phyloP scores from a whole-genome alignment of 2,329 filamentous ascomycete species.

The Fusarium albidum region DNA sequence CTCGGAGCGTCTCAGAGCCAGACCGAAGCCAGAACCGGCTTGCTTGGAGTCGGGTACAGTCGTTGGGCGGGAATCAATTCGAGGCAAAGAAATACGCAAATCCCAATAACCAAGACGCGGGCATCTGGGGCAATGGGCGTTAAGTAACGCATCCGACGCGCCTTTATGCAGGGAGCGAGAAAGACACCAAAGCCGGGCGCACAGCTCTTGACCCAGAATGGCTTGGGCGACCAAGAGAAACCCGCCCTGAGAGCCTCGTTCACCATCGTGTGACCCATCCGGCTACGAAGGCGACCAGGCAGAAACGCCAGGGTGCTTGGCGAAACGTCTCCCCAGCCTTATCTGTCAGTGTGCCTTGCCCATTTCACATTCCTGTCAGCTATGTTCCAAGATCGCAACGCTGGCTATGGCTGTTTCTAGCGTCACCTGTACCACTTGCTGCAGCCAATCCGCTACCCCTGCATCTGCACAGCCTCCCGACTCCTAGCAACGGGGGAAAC shows the following conservation, averaged over 20 bases:
- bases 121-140: conserved; percentile 27
- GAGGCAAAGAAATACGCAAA: conserved; percentile 3
- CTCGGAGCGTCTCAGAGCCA: conserved; percentile 1
- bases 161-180: conserved; percentile 11
- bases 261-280: conserved; percentile 28
- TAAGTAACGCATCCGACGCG: conserved; percentile 35
- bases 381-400: conserved; percentile 4
- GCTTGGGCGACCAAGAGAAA: conserved; percentile 9
- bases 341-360: conserved; percentile 33
- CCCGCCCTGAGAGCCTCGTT: conserved; percentile 17
- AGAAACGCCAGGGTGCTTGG: conserved; percentile 17
- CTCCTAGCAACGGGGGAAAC: conserved; percentile 15
- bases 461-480: conserved; percentile 34
- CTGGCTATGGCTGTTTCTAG: conserved; percentile 28
- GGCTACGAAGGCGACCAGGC: conserved; percentile 13
- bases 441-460: conserved; percentile 29
- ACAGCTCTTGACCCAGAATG: conserved; percentile 22
- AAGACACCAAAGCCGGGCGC: conserved; percentile 34
- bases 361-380: neutral
- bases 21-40: conserved; percentile 10
- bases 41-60: conserved; percentile 8
- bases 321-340: conserved; percentile 20
- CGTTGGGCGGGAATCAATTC: neutral
- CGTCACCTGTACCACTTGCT: conserved; percentile 12
- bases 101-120: neutral